A percentile compares a stretch with the other conserved stretches of the same genome.
These are phyloP conservation scores for Saccharomycopsis selenospora DNA, from an alignment of 805 yeast genomes.

Conservation along the genomic window DNA sequence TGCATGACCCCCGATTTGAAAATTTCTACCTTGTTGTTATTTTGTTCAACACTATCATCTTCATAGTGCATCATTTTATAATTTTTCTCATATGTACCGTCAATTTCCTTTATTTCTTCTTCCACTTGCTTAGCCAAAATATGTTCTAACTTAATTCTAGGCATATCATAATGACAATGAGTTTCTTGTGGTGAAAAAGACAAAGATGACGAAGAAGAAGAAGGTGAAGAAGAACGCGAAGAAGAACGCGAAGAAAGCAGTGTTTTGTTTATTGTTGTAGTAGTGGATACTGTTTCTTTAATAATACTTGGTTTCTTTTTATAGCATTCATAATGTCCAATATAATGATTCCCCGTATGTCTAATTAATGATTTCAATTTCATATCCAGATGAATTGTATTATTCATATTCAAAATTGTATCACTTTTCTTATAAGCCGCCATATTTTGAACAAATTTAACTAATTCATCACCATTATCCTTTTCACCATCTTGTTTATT, in stretches of 20 bases:
- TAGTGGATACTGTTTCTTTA: constrained; percentile 24
- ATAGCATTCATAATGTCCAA: constrained; percentile 89
- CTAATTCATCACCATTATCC: constrained; percentile 21
- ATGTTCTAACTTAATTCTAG: neutral
- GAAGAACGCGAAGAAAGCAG: too few species aligned
- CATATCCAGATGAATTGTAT: constrained; percentile 36
- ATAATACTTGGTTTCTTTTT: constrained; percentile 60
- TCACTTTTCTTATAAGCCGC: constrained; percentile 8
- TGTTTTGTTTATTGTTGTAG: neutral
- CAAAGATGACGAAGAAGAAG: neutral
- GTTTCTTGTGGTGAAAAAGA: too few species aligned
- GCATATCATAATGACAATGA: too few species aligned
- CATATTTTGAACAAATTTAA: constrained; percentile 6
- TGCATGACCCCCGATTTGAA: neutral
- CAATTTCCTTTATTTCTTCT: neutral
- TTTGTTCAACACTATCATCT: neutral
- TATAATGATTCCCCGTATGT: constrained; percentile 82
- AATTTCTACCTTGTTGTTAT: neutral
- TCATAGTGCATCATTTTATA: constrained; percentile 3
- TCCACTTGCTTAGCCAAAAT: neutral
- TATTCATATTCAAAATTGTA: constrained; percentile 27
- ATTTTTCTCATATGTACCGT: constrained; percentile 1
- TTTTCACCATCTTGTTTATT: constrained; percentile 23
- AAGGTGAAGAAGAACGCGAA: too few species aligned
- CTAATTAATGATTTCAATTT: constrained; percentile 64